Evolutionary conservation across 2,329 filamentous ascomycete species (phyloP), one percentile per base, ranked within the genome.

Genomic region (Xylariaceae sp.): DNA sequence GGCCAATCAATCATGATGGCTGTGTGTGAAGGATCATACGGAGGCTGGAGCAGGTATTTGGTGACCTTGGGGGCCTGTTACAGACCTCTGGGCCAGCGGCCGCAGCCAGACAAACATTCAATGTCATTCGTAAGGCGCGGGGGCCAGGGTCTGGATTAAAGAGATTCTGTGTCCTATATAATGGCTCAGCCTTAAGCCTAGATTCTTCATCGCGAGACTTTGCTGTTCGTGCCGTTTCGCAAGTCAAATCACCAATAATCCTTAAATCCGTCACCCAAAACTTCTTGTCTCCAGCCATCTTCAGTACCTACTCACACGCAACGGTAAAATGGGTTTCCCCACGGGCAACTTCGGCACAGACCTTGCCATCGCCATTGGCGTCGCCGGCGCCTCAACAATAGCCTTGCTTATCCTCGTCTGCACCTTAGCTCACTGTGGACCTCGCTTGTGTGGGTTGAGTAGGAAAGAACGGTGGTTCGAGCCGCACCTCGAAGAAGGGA

Each of bases 361-460:
- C 23, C 60, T 69, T 21, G 16, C 50, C 11, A 52, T 65, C 53
- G 65, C 58, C 16, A 48, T 69, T 34, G 63, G 51, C 1, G 52
- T 69, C n/a, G 64, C 55, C 14, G 56, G 44, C 4, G 59, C 43
- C 4, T 56, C 34, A 7, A 68, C 65, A 1, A 47, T 67, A 11
- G 59, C 53, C 1, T 36, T 59, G 8, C 51, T 66, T 16, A 56
- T 61, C 17, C 8, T 70, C 9, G 39, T 70, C 21, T 70, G 68
- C 26, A 45, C 62, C 19, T 16, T 61, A 7, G 65, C 68, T 17
- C 68, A 67, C 37, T 70, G 57, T 12, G 68, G 65, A 8, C 64
- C 67, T 37, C 58, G 62, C 3, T n/a, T 65, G 46, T 68, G 60
- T 24, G 51, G 62, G 6, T 23, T 53, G 12, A 21, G 54, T 9